Evolutionary conservation across 75 land plant species (phyloP).

Genomic region (Picea glauca): DNA sequence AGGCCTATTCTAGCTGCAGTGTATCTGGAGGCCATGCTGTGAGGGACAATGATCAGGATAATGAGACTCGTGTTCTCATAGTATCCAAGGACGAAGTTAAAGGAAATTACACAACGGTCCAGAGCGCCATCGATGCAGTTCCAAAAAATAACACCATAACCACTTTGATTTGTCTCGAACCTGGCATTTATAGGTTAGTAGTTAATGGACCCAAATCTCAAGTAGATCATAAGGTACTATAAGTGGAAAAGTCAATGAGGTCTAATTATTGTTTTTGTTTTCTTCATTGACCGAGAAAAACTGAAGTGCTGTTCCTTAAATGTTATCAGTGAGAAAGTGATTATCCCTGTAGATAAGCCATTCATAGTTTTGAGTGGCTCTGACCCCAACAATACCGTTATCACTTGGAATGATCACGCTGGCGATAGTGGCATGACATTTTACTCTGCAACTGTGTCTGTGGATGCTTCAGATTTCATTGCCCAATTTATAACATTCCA

Average conservation of each 20-base stretch:
- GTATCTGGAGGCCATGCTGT: too few relatives aligned
- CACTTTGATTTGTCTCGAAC: background rate
- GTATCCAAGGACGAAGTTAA: background rate
- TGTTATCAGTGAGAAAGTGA: conserved; percentile 36
- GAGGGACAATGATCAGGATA: too few relatives aligned
- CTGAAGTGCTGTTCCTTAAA: too few relatives aligned
- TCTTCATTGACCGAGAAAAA: too few relatives aligned
- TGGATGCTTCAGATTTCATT: conserved; percentile 31
- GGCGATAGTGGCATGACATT: background rate
- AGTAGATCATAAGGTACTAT: too few relatives aligned
- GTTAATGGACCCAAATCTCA: too few relatives aligned
- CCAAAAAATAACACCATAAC: conserved; percentile 2
- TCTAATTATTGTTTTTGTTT: too few relatives aligned
- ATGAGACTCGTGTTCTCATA: background rate
- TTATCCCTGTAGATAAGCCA: conserved; percentile 26
- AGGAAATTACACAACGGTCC: conserved; percentile 20
- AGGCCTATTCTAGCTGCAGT: too few relatives aligned
- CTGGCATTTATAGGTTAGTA: conserved; percentile 15
- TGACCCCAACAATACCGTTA: conserved; percentile 20
- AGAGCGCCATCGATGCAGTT: conserved; percentile 19
- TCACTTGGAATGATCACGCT: conserved; percentile 30
- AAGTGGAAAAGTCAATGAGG: too few relatives aligned
- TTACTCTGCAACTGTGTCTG: conserved; percentile 25
- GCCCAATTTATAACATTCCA: conserved; percentile 39
- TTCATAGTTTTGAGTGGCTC: conserved; percentile 29